Conservation (phyloP, 169 alveolate species). For the Plasmodium billcollinsi region DNA sequence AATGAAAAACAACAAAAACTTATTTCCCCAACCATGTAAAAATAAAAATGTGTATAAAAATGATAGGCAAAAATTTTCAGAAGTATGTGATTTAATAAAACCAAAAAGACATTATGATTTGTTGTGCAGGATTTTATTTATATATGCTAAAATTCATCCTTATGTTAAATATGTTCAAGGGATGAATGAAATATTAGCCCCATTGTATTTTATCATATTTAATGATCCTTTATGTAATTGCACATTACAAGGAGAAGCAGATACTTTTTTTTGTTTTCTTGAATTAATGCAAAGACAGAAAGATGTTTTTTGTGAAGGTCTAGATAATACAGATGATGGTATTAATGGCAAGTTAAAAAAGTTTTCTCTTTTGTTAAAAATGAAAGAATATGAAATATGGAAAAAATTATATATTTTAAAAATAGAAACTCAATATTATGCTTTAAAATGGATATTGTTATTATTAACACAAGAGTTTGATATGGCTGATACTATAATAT, state of each 20-base stretch:
- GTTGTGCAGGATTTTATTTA: conserved; percentile 85
- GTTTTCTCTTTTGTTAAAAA: conserved; percentile 68
- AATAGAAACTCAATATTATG: conserved; percentile 81
- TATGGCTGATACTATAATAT: conserved; percentile 73
- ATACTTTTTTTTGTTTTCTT: conserved; percentile 89
- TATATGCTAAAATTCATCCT: conserved; percentile 87
- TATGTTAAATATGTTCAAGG: conserved; percentile 91
- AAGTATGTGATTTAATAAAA: conserved; percentile 63
- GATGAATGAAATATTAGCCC: conserved; percentile 91
- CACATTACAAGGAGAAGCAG: conserved; percentile 88
- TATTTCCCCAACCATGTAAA: neutral
- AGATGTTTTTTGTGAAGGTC: conserved; percentile 82
- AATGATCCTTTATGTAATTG: conserved; percentile 80
- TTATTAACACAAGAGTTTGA: conserved; percentile 83
- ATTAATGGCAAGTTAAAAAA: conserved; percentile 76
- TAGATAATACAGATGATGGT: conserved; percentile 83
- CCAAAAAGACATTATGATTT: conserved; percentile 80
- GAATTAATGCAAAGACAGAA: conserved; percentile 89
- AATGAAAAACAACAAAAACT: neutral
- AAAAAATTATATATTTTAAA: conserved; percentile 49
- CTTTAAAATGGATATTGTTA: conserved; percentile 83
- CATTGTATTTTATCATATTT: conserved; percentile 84
- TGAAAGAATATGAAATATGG: conserved; percentile 75
- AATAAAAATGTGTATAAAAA: no score
- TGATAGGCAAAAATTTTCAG: conserved; percentile 8